Evolutionary conservation across 2,329 filamentous ascomycete species (phyloP), one percentile per base, ranked within the genome.

Genomic region (Colletotrichum sp.): DNA sequence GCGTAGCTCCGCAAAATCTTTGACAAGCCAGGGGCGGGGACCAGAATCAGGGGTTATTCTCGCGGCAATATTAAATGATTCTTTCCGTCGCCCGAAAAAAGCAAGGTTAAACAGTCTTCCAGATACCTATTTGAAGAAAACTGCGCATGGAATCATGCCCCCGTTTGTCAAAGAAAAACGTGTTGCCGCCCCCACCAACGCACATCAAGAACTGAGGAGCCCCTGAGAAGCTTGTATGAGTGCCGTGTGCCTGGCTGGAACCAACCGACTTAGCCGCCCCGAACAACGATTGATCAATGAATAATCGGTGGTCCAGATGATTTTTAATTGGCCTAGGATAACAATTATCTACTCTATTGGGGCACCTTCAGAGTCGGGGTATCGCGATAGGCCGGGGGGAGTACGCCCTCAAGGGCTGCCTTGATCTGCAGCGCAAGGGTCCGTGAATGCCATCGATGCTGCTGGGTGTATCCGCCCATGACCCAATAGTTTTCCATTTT

Each of bases 401-500:
- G 63, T 1, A 83, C 27, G 4, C 83, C 84, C 71, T 82, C 81
- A 2, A 85, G 72, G 1, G 72, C 80, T 3, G 82, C 81, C 78
- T 85, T 83, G 76, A 86, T 85, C 79, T 85, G 84, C 69, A 83
- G 52, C 3, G 81, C 83, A 16, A 82, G 32, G 1, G 79, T 77
- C 29, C 77, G 77, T 16, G 84, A 85, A 71, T 83, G 78, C 78
- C 80, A 86, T 0, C 85, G 79, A 63, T 85, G 84, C n/a, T 81
- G 77, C 64, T 80, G 77, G 2, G 82, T 81, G 16, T 80, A 74
- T 2, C 85, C 84, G 1, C 84, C 83, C 76, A 82, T 80, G 8
- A 81, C 68, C 83, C 84, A 86, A 73, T 83, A 84, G 19, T 85
- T 85, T 1, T 84, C 81, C 27, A 83, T 16, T 4, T 75, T 74